Evolutionary conservation across 2,329 filamentous ascomycete species (phyloP).

Genomic region (Microthyrium microscopicum): DNA sequence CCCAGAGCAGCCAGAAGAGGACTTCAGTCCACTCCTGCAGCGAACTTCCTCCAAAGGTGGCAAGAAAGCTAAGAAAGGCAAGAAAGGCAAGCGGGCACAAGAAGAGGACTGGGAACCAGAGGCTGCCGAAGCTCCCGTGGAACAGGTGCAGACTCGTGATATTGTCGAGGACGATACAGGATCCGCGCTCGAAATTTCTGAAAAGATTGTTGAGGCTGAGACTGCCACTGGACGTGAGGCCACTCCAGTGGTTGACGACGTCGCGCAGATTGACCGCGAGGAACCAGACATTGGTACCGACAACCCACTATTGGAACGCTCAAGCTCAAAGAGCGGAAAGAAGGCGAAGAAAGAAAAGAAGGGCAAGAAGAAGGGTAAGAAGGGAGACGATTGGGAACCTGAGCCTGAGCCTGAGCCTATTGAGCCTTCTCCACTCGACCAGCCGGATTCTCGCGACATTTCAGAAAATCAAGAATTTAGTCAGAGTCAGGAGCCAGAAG

Average conservation of each 20-base stretch:
- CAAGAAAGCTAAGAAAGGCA: constrained; percentile 16
- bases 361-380: constrained; percentile 27
- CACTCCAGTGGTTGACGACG: too few species aligned
- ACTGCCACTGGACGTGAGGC: too few species aligned
- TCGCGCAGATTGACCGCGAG: too few species aligned
- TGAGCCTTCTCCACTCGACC: too few species aligned
- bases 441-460: too few species aligned
- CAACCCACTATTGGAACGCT: too few species aligned
- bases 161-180: constrained; percentile 9
- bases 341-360: constrained; percentile 23
- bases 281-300: too few species aligned
- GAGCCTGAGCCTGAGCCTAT: neutral
- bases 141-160: constrained; percentile 11
- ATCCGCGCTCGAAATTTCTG: too few species aligned
- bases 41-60: constrained; percentile 2
- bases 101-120: neutral
- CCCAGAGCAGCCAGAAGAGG: constrained; percentile 7
- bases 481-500: too few species aligned
- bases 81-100: constrained; percentile 14
- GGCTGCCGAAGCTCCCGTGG: constrained; percentile 12
- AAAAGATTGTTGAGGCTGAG: too few species aligned
- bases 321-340: too few species aligned
- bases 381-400: constrained; percentile 10
- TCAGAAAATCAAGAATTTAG: too few species aligned
- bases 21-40: constrained; percentile 17